Conservation (phyloP, 805 yeast genomes). For the Dipodascus geniculatus region DNA sequence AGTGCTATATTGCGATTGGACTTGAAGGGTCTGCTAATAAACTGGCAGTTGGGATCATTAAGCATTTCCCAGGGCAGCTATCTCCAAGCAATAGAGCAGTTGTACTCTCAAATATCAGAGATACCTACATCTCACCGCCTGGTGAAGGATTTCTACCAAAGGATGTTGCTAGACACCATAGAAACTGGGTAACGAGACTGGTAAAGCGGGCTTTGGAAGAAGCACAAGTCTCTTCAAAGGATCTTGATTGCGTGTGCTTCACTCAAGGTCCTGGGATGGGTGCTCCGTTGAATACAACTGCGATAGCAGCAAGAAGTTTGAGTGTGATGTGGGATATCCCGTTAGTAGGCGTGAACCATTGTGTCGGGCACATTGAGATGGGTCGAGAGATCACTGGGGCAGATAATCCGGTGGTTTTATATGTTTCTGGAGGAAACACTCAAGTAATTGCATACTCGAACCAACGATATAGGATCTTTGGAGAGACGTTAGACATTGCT, state of each 20-base stretch:
- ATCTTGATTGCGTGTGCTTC: slow-evolving; percentile 56
- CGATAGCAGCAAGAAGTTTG: slow-evolving; percentile 79
- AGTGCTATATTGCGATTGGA: slow-evolving; percentile 57
- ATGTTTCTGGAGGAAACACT: slow-evolving; percentile 97
- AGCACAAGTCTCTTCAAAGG: slow-evolving; percentile 40
- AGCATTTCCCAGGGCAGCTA: slow-evolving; percentile 53
- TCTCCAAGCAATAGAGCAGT: slow-evolving; percentile 50
- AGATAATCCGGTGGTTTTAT: slow-evolving; percentile 88
- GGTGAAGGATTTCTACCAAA: slow-evolving; percentile 97
- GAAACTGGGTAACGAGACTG: slow-evolving; percentile 84
- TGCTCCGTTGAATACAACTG: slow-evolving; percentile 91
- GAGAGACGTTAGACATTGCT: slow-evolving; percentile 97
- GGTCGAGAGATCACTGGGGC: slow-evolving; percentile 99
- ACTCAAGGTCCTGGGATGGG: slow-evolving; percentile 99
- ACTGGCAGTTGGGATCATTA: slow-evolving; percentile 85
- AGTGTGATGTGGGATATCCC: slow-evolving; percentile 74
- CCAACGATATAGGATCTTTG: slow-evolving; percentile 91
- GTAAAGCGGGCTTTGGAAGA: slow-evolving; percentile 55
- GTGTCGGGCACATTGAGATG: slow-evolving; percentile 98
- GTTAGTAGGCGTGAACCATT: slow-evolving; percentile 89
- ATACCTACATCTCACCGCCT: slow-evolving; percentile 92
- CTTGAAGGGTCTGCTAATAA: slow-evolving; percentile 97
- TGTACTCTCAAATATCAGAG: slow-evolving; percentile 82
- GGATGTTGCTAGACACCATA: slow-evolving; percentile 93
- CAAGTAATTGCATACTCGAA: slow-evolving; percentile 95